Evolutionary conservation across 108 stramenopile species (phyloP).

Genomic region (Nitzschia palea): DNA sequence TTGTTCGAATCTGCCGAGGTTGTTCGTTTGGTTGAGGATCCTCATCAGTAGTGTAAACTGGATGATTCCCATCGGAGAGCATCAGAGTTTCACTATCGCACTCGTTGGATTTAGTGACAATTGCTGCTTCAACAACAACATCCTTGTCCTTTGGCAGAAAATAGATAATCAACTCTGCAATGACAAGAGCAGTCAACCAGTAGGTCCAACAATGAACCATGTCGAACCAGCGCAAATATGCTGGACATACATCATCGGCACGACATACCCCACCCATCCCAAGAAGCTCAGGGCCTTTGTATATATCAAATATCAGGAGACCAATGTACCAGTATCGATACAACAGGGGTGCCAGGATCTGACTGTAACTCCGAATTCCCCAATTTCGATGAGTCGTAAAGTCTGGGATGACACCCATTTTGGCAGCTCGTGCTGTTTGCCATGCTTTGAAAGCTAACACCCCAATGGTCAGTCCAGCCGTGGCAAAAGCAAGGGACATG

Average conservation of each 20-base stretch:
- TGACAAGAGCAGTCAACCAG: conserved; percentile 21
- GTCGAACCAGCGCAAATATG: conserved; percentile 19
- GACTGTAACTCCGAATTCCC: conserved; percentile 38
- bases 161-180: conserved; percentile 29
- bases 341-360: conserved; percentile 35
- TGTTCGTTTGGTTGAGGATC: no score
- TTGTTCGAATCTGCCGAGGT: background rate
- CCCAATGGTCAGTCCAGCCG: conserved; percentile 26
- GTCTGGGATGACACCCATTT: background rate
- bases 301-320: background rate
- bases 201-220: conserved; percentile 21
- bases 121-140: no score
- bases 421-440: conserved; percentile 20
- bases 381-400: conserved; percentile 34
- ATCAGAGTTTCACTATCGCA: no score
- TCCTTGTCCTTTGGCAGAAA: conserved; percentile 18
- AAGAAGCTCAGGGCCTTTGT: background rate
- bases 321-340: conserved; percentile 41
- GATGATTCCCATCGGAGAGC: no score
- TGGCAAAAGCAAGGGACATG: conserved; percentile 38
- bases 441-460: conserved; percentile 23
- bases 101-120: no score
- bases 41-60: no score
- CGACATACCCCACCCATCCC: background rate
- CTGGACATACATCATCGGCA: conserved; percentile 11